Evolutionary conservation across 2,329 filamentous ascomycete species (phyloP), one percentile per base, ranked within the genome.

Genomic region (Clonostachys byssicola): DNA sequence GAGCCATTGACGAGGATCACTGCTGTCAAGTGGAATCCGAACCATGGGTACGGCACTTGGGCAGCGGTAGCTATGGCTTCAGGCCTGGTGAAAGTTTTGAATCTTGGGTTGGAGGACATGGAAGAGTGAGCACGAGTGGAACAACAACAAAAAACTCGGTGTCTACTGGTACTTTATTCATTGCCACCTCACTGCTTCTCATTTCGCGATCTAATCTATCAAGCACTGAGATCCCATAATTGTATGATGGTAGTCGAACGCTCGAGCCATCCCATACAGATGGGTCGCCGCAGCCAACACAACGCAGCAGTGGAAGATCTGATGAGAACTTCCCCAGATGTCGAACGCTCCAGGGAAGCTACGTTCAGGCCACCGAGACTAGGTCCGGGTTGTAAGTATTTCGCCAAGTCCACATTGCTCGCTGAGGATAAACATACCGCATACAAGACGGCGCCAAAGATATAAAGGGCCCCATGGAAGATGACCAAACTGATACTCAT

Each of bases 221-320:
- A 56, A 61, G 60, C 83, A 86, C 48, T 68, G 65, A 17, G 72
- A 74, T 13, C 75, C 78, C 62, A 75, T 68, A 36, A 75, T 66
- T 47, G 75, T 79, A 65, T 96, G 91, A 59, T 89, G 84, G 61
- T 88, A 86, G 66, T 96, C 89, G 68, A 96, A 96, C 5, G 92
- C 92, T 65, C 83, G 86, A 33, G 88, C 63, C 68, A 97, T 77
- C 43, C 89, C 92, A 45, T 83, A 84, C 50, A 97, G 72, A 72
- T 99, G 94, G 20, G 86, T 80, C 2, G 80, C 78, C 1, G 90
- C 92, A 1, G 94, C 94, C 51, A 91, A 66, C 14, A 97, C 74
- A 30, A 99, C 92, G 53, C 94, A 78, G 38, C 95, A 73, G 70
- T 99, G 94, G 65, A 99, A 99, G 53, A 99, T 87, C 70, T 99